Conservation (phyloP, 2,329 filamentous ascomycete species). For the Nemania sp. region DNA sequence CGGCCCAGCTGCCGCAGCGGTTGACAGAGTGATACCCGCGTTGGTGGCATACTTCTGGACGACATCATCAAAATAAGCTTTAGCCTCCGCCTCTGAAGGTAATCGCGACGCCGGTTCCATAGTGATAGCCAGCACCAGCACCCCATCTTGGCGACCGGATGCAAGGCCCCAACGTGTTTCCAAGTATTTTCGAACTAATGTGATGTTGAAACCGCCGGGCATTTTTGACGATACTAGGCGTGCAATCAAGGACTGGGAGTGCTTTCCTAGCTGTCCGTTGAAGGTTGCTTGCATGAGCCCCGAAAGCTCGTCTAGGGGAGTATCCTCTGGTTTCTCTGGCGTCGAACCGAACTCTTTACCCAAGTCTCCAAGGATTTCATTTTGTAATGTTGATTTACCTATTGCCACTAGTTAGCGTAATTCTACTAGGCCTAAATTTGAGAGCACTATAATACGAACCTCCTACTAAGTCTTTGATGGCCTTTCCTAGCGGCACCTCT, state of each 20-base stretch:
- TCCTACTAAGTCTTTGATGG: conserved; percentile 98
- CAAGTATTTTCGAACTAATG: conserved; percentile 91
- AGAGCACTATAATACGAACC: conserved; percentile 69
- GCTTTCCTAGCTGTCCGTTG: conserved; percentile 97
- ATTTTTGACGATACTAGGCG: conserved; percentile 98
- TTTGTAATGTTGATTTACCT: conserved; percentile 99
- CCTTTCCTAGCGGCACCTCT: conserved; percentile 93
- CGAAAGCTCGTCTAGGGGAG: conserved; percentile 93
- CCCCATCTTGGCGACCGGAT: conserved; percentile 89
- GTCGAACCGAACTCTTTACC: conserved; percentile 99
- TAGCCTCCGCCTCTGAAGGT: conserved; percentile 89
- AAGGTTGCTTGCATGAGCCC: conserved; percentile 98
- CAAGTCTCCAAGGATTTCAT: conserved; percentile 96
- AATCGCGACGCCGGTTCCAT: conserved; percentile 92
- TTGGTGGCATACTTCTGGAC: conserved; percentile 88
- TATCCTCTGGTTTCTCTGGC: conserved; percentile 98
- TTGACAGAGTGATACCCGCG: conserved; percentile 85
- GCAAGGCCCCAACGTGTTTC: conserved; percentile 93
- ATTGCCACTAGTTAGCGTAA: conserved; percentile 29
- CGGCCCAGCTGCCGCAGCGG: conserved; percentile 78
- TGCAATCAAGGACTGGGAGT: conserved; percentile 91
- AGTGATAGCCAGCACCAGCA: conserved; percentile 87
- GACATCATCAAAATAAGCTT: conserved; percentile 89
- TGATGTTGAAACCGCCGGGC: conserved; percentile 99
- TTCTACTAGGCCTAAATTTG: background rate